Evolutionary conservation across 768 basidiomycete species (phyloP).

Genomic region (Pisolithus microcarpus): DNA sequence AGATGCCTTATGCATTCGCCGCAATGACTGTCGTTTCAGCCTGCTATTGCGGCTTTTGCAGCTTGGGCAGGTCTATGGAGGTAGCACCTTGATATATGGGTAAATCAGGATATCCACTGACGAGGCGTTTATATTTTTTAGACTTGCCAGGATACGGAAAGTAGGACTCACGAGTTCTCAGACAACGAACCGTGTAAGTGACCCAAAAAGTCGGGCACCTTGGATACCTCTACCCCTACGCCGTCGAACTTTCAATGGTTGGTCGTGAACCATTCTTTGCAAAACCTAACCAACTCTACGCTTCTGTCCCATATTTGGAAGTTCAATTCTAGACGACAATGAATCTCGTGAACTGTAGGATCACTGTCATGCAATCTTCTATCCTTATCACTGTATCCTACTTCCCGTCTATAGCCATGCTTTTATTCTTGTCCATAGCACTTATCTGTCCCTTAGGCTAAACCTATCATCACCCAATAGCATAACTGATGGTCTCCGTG

Average conservation of each 20-base stretch:
- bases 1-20: conserved; percentile 67
- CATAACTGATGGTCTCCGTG: too few species aligned
- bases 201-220: conserved; percentile 15
- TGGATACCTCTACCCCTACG: conserved; percentile 36
- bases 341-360: too few species aligned
- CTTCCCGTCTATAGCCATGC: too few species aligned
- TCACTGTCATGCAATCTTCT: too few species aligned
- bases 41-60: conserved; percentile 50
- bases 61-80: conserved; percentile 62
- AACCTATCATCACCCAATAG: too few species aligned
- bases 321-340: too few species aligned
- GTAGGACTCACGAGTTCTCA: conserved; percentile 33
- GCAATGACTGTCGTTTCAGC: conserved; percentile 54
- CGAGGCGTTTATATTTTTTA: conserved; percentile 8
- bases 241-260: conserved; percentile 33
- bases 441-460: too few species aligned
- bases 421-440: too few species aligned
- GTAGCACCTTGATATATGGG: conserved; percentile 25
- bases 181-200: conserved; percentile 8
- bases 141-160: conserved; percentile 41
- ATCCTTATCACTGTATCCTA: too few species aligned
- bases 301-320: too few species aligned
- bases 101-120: conserved; percentile 6
- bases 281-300: not conserved
- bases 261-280: conserved; percentile 25